Conservation (phyloP, 1,139 yeast species). For the Candida anutae region DNA sequence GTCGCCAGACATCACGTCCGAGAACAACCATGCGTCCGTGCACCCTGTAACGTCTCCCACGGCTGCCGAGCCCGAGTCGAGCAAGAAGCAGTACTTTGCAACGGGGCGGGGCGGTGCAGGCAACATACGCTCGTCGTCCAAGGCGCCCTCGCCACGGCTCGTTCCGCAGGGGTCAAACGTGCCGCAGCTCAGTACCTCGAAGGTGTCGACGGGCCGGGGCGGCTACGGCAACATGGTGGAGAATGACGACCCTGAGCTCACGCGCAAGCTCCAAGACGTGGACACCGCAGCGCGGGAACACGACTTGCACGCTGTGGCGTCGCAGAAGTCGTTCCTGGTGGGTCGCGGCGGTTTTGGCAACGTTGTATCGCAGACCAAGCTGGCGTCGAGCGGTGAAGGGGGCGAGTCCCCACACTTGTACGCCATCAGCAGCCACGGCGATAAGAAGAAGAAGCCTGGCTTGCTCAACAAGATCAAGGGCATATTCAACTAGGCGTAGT, state of each 20-base stretch:
- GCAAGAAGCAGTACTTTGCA: conserved; percentile 39
- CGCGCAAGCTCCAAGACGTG: conserved; percentile 67
- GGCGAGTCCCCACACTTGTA: conserved; percentile 6
- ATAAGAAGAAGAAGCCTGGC: conserved; percentile 16
- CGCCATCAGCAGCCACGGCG: conserved; percentile 11
- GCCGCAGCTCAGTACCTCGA: conserved; percentile 51
- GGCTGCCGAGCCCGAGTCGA: conserved; percentile 5
- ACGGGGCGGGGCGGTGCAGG: conserved; percentile 84
- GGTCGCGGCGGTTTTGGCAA: conserved; percentile 49
- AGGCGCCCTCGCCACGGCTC: conserved; percentile 45
- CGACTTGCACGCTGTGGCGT: conserved; percentile 30
- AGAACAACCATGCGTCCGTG: conserved; percentile 1
- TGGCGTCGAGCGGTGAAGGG: conserved; percentile 5
- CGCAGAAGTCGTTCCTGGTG: conserved; percentile 32
- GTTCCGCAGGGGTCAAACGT: conserved; percentile 58
- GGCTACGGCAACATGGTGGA: conserved; percentile 74
- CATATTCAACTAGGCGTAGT: conserved; percentile 15
- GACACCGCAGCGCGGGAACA: conserved; percentile 26
- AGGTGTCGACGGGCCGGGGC: conserved; percentile 71
- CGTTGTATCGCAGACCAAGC: conserved; percentile 19
- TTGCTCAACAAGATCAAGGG: conserved; percentile 26
- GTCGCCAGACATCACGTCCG: conserved; percentile 7
- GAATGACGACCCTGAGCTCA: conserved; percentile 53
- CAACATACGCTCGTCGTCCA: conserved; percentile 43
- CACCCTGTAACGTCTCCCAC: conserved; percentile 1